Conservation (phyloP, 352 stramenopile species). For the Globisporangium okanoganense region DNA sequence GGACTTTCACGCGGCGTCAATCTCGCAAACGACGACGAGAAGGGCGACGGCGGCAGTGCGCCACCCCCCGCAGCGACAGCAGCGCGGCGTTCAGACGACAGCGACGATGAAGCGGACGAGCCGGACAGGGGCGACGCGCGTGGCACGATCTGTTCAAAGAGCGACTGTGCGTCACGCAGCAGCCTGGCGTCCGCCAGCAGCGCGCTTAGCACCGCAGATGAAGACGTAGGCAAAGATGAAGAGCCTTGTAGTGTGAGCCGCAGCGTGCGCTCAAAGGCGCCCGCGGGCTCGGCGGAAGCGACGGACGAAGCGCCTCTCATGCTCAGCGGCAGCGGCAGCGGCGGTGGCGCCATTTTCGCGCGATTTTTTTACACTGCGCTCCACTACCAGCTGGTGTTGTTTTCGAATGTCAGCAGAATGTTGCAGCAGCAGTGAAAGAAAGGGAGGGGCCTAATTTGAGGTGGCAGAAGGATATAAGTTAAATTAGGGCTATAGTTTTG, state of each 20-base stretch:
- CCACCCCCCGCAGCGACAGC: neutral
- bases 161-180: conserved; percentile 26
- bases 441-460: neutral
- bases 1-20: conserved; percentile 6
- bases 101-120: neutral
- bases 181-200: conserved; percentile 19
- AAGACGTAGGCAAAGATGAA: neutral
- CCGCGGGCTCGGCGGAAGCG: neutral
- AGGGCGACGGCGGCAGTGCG: conserved; percentile 8
- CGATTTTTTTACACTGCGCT: conserved; percentile 8
- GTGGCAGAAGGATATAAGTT: too few relatives aligned
- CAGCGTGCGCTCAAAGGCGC: conserved; percentile 8
- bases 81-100: neutral
- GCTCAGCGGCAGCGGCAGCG: neutral
- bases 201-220: neutral
- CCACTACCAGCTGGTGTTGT: neutral
- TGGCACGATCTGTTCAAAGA: conserved; percentile 42
- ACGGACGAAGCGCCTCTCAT: neutral
- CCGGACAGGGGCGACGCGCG: conserved; percentile 4
- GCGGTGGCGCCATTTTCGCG: conserved; percentile 12
- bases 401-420: conserved; percentile 6
- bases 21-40: conserved; percentile 2
- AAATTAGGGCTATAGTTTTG: too few relatives aligned
- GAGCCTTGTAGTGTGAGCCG: neutral
- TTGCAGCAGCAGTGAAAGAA: neutral